Evolutionary conservation across 2,329 filamentous ascomycete species (phyloP), one percentile per base, ranked within the genome.

Genomic region (Colletotrichum sp.): DNA sequence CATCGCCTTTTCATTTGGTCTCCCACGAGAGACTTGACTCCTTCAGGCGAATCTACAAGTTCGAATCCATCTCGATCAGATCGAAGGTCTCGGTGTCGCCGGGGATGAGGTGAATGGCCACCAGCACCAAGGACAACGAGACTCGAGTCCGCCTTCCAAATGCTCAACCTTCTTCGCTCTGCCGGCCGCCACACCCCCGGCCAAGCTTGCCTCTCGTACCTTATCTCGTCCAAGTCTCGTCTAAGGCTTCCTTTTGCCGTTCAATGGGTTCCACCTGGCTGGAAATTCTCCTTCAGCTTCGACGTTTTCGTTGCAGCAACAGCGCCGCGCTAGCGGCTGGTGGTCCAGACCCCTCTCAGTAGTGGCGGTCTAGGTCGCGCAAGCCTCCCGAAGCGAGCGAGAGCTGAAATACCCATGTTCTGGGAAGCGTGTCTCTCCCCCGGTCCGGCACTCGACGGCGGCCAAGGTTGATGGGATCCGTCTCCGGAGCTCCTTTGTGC

Each of bases 401-500:
- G 34, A 48, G 64, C 64, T 56, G 43, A 52, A 64, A 10, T 8
- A 24, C 18, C 13, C 21, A 61, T 38, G 18, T 15, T 48, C 60
- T 38, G 13, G 21, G 15, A 38, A 61, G n/a, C 62, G 26, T 43
- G 38, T 55, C 43, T 68, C 43, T 71, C 6, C 56, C 18, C 64
- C 34, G 56, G 38, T 68, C 69, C 69, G 55, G 36, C 64, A 56
- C 9, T 71, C 18, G 52, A 62, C 55, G 38, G 62, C 38, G 30
- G 56, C 56, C 21, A 43, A 68, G 16, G 32, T 26, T 10, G 69
- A 30, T 34, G 32, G 38, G 55, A 62, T 43, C 62, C 62, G 55
- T 21, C 68, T 64, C 43, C 64, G 70, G 70, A 73, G 36, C 30
- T 68, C 64, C 69, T 73, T 73, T 68, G 70, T 65, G 38, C n/a